Evolutionary conservation across 2,329 filamentous ascomycete genomes (phyloP), one percentile per base, ranked within the genome.

Genomic region (Coleophoma cylindrospora): DNA sequence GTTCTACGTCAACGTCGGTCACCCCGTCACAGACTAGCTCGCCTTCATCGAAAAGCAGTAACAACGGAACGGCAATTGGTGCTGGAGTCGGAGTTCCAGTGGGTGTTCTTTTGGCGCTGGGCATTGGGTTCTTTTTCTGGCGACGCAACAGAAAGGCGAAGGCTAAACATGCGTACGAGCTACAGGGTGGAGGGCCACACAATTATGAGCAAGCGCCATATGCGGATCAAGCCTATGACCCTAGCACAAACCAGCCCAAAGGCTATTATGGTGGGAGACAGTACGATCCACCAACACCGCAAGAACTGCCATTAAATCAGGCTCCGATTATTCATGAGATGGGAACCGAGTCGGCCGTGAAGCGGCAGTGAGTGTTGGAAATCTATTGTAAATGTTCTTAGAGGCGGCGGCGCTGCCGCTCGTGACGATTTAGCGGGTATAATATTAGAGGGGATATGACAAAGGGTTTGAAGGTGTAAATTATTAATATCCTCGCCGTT

Each of bases 71-170:
- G 12, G 52, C 52, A 14, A 54, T 57, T 7, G 57, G 57, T n/a
- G 53, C 48, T 9, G 52, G 53, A 10, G 50, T 57, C 7, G 53
- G 55, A 14, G 54, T 56, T 11, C 50, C 52, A 4, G 38, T 54
- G 3, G 51, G 45, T 1, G 17, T 54, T n/a, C 36, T 57, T 8
- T 40, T 49, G 3, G 19, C 54, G 14, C 51, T 34, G 33, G 36
- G 43, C 7, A 32, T 57, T 12, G 56, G 47, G 15, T 57, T 37
- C 19, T 50, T 54, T 8, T 50, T 53, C 22, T 56, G 50, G 44
- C 40, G 49, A 14, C 27, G 40, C 1, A 41, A 47, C 27, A 40
- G 33, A n/a, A 50, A 50, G 27, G 14, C 11, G 17, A 54, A 47
- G 21, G n/a, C 32, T 21, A 33, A 33, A 8, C 41, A 49, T 14